Conservation (phyloP, 208 protist genomes). For the Acanthamoeba lenticulata region DNA sequence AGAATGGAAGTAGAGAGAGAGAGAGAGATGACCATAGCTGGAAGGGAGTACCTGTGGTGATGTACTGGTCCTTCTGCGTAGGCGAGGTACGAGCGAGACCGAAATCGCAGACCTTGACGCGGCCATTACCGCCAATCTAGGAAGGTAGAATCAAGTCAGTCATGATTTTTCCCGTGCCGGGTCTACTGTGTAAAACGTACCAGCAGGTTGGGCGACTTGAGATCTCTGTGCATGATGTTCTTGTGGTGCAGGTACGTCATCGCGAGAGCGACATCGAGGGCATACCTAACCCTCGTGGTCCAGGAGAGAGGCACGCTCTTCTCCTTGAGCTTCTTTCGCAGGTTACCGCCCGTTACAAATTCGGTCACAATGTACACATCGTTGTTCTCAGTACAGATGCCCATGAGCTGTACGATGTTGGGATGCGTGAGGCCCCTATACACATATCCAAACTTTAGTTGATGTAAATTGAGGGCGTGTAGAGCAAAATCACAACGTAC, state of each 20-base stretch:
- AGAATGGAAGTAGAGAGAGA: background rate
- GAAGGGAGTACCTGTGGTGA: constrained; percentile 9
- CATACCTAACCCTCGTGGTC: background rate
- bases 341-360: constrained; percentile 41
- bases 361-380: constrained; percentile 62
- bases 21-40: background rate
- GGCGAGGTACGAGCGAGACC: constrained; percentile 26
- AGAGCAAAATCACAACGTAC: background rate
- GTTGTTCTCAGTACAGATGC: constrained; percentile 39
- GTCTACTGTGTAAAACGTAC: background rate
- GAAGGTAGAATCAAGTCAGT: background rate
- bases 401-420: constrained; percentile 66
- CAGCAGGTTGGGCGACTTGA: constrained; percentile 2
- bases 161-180: background rate
- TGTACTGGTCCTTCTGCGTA: constrained; percentile 13
- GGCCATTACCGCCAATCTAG: background rate
- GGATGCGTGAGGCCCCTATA: constrained; percentile 54
- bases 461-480: background rate
- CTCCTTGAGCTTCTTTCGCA: constrained; percentile 59
- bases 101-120: constrained; percentile 50
- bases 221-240: constrained; percentile 62
- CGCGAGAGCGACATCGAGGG: constrained; percentile 16
- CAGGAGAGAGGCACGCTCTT: constrained; percentile 37
- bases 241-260: constrained; percentile 64
- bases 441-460: background rate